Percentiles rank a stretch among this genome's conserved stretches.
phyloP scores from a whole-genome alignment of 352 stramenopile genomes.

The Elongisporangium senticosum region DNA sequence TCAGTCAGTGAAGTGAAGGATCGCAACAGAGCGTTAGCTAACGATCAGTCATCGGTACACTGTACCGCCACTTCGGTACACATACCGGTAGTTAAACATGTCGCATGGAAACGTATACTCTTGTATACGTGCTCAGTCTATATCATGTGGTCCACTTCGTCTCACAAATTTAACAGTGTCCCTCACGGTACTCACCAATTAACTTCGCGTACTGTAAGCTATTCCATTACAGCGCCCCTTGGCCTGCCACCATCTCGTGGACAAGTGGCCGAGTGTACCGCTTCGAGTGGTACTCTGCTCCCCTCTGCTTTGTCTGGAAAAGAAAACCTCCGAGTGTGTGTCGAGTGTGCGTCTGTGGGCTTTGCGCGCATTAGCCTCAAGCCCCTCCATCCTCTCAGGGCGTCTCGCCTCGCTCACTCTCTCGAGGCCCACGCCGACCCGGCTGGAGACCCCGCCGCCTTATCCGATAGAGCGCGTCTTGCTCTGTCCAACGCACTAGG shows the following conservation, averaged over 20 bases:
- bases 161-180: too few species aligned
- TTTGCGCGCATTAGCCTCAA: neutral
- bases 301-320: neutral
- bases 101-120: too few species aligned
- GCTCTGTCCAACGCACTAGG: neutral
- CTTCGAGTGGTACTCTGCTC: neutral
- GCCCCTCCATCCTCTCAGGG: neutral
- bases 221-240: neutral
- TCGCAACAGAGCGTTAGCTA: too few species aligned
- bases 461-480: neutral
- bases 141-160: too few species aligned
- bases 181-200: too few species aligned
- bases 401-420: neutral
- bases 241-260: too few species aligned
- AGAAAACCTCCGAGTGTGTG: neutral
- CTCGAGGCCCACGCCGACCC: slow-evolving; percentile 7
- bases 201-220: too few species aligned
- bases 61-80: too few species aligned
- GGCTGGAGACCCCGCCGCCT: neutral
- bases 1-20: too few species aligned
- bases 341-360: neutral
- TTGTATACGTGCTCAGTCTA: too few species aligned
- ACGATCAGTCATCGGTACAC: too few species aligned
- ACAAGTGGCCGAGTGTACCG: neutral
- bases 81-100: too few species aligned